These are phyloP conservation scores for Penicillium sp. DNA, from an alignment of 2,329 filamentous ascomycete genomes.

Conservation along the genomic window DNA sequence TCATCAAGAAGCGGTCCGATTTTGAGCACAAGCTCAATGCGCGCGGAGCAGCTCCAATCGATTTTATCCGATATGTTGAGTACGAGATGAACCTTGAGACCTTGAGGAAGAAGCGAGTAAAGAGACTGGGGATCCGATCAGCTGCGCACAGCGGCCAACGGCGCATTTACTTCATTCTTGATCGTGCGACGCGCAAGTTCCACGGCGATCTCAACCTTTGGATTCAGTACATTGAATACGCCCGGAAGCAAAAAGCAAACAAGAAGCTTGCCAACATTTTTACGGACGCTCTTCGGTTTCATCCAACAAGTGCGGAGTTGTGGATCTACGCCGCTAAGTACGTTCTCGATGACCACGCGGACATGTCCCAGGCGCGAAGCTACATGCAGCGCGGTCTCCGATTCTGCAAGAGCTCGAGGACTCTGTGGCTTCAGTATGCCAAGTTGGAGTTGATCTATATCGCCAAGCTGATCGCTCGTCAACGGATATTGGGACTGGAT, in stretches of 20 bases:
- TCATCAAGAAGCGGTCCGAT: conserved; percentile 86
- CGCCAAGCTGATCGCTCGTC: conserved; percentile 74
- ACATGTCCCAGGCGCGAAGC: conserved; percentile 81
- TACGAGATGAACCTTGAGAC: conserved; percentile 70
- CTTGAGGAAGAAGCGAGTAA: conserved; percentile 79
- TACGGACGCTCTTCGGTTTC: conserved; percentile 74
- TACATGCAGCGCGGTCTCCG: conserved; percentile 88
- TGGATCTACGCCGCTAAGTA: conserved; percentile 84
- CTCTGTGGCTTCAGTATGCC: conserved; percentile 86
- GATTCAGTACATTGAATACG: conserved; percentile 87
- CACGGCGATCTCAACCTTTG: conserved; percentile 79
- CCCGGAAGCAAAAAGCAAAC: conserved; percentile 65
- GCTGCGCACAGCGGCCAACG: conserved; percentile 73
- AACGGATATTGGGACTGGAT: conserved; percentile 67
- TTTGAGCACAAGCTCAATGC: conserved; percentile 91
- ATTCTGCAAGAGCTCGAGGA: conserved; percentile 76
- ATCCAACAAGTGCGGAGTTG: conserved; percentile 77
- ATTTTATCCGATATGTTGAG: conserved; percentile 82
- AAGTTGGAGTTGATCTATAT: conserved; percentile 92
- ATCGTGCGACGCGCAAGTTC: conserved; percentile 81
- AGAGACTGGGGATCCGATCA: conserved; percentile 74
- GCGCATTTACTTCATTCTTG: conserved; percentile 85
- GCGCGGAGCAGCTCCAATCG: conserved; percentile 71
- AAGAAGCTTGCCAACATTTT: conserved; percentile 63
- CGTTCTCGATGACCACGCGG: conserved; percentile 74